Evolutionary conservation across 345 rosid genomes (phyloP), one percentile per base, ranked within the genome.

Genomic region (Anastatica hierochuntica): DNA sequence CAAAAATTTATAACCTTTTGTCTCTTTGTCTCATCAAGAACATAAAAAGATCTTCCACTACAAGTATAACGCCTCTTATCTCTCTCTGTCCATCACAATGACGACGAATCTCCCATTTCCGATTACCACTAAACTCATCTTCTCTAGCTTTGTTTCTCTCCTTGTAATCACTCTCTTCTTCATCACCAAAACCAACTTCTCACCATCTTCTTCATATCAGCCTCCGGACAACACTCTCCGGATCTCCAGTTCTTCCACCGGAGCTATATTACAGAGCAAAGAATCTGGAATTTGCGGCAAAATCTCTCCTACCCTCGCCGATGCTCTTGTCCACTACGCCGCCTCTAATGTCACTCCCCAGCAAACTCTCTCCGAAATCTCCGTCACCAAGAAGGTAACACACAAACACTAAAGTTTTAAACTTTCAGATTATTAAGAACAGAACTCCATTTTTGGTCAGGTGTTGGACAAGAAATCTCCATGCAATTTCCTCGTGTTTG

Each of bases 311-410:
- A 64, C 83, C 1, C 59, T 90, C 1, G 82, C 95, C 21, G 76
- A 77, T 4, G 83, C 89, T 27, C 70, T 90, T 0, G 60, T 87
- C 68, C 95, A 90, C 68, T 90, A 90, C 49, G 77, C 72, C 6
- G 72, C 96, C 18, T 71, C 87, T 13, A 84, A 79, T 63, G 53
- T 82, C 74, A 90, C 92, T 21, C 98, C 98, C 3, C 98, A 90
- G 15, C 98, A 90, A 71, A 82, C 98, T 24, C 56, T 74, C 15
- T 68, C 77, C 4, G 96, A 90, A 58, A 79, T 90, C 69, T 82
- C 96, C 2, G 84, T 90, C 19, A 53, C 92, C 6, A 60, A 80
- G 7, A 63, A 76, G 69, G 70, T 84, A 63, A 36, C 36, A 12
- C 7, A 7, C 3, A 24, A 48, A 61, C 9, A 43, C 30, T 52